A percentile compares a stretch with the other conserved stretches of the same genome.
Evolutionary conservation across 202 grass and related monocot species (phyloP).

Genomic region (Panicum hallii): DNA sequence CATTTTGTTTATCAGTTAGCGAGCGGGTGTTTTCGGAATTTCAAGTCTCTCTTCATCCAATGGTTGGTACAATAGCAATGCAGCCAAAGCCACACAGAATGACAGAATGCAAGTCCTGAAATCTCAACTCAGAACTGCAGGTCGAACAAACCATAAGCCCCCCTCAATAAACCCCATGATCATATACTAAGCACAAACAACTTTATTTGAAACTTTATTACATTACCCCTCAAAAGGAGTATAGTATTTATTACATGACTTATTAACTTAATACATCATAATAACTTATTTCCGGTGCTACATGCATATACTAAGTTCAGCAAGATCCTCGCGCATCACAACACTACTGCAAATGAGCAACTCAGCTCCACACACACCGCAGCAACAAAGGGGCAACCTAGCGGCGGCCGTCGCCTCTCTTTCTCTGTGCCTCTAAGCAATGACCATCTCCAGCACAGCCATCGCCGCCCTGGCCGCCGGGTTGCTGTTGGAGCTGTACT

Average conservation of each 20-base stretch:
- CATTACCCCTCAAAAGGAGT: neutral
- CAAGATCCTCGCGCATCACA: neutral
- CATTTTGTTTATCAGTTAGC: too few relatives aligned
- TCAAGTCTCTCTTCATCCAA: too few relatives aligned
- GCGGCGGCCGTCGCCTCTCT: neutral
- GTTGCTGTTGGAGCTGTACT: constrained; percentile 43
- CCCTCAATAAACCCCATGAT: too few relatives aligned
- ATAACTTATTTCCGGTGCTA: neutral
- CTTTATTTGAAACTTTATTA: neutral
- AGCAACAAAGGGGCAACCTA: neutral
- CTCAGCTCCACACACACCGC: neutral
- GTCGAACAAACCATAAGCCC: too few relatives aligned
- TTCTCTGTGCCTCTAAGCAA: neutral
- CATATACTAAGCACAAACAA: neutral
- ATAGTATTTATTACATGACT: neutral
- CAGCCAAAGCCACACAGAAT: too few relatives aligned
- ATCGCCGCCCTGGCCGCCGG: constrained; percentile 1
- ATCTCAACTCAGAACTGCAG: neutral
- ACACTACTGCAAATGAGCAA: neutral
- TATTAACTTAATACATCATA: neutral
- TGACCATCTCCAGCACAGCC: neutral
- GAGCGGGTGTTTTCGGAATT: too few relatives aligned
- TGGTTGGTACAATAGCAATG: neutral
- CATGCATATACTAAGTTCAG: neutral
- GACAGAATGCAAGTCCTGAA: neutral